Conservation (phyloP, 1,139 yeast genomes). For the Saccharomyces hybrid region DNA sequence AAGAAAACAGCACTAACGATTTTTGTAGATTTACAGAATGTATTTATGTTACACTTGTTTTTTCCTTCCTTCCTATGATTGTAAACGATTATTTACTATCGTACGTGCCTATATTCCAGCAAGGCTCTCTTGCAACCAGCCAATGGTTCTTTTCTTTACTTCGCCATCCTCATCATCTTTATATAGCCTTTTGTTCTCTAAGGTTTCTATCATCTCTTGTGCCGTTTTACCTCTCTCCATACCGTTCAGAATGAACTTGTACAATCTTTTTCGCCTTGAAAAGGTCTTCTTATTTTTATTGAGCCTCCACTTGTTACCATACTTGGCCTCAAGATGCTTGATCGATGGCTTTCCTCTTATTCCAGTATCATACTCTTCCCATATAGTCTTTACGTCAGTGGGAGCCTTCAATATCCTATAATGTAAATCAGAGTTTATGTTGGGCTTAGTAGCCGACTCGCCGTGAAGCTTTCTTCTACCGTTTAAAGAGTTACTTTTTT, state of each 20-base stretch:
- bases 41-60: too few relatives aligned
- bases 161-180: constrained; percentile 28
- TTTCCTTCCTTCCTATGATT: background rate
- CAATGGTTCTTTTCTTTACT: constrained; percentile 30
- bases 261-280: constrained; percentile 32
- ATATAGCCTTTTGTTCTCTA: constrained; percentile 29
- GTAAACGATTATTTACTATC: background rate
- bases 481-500: background rate
- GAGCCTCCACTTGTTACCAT: constrained; percentile 33
- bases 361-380: constrained; percentile 33
- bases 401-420: constrained; percentile 31
- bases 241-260: constrained; percentile 32
- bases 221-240: constrained; percentile 31
- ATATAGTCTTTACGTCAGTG: constrained; percentile 30
- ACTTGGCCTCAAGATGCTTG: constrained; percentile 30
- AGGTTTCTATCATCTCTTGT: constrained; percentile 28
- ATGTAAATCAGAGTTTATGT: constrained; percentile 10
- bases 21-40: background rate
- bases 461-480: background rate
- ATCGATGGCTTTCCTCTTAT: constrained; percentile 33
- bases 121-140: constrained; percentile 32
- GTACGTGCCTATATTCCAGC: constrained; percentile 21
- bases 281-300: constrained; percentile 30
- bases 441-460: background rate
- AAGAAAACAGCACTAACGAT: background rate